Conservation (phyloP, 495 filamentous ascomycete species). For the Penicillium steckii region DNA sequence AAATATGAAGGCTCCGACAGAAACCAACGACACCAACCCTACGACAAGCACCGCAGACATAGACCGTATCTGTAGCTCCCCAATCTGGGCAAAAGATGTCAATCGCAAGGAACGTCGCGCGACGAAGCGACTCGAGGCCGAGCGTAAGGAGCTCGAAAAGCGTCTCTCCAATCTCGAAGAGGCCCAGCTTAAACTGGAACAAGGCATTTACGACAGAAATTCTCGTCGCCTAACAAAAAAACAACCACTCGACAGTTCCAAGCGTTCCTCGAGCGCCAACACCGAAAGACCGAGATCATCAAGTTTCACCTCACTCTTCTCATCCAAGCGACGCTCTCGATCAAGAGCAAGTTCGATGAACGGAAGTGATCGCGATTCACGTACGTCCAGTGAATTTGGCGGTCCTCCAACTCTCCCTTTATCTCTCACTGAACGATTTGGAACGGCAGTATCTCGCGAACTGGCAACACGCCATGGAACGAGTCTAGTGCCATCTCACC, state of each 20-base stretch:
- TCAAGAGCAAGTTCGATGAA: conserved; percentile 30
- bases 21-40: neutral
- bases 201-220: conserved; percentile 19
- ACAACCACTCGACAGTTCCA: conserved; percentile 31
- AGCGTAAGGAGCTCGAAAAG: conserved; percentile 39
- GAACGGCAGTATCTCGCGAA: conserved; percentile 34
- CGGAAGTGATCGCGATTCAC: conserved; percentile 14
- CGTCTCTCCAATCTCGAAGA: conserved; percentile 34
- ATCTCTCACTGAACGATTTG: conserved; percentile 33
- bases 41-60: neutral
- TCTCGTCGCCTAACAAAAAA: conserved; percentile 41
- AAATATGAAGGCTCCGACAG: neutral
- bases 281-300: conserved; percentile 28
- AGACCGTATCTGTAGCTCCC: conserved; percentile 14
- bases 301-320: conserved; percentile 33
- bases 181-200: conserved; percentile 20
- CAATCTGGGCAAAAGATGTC: conserved; percentile 17
- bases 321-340: conserved; percentile 32
- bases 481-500: conserved; percentile 16
- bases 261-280: conserved; percentile 34
- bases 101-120: conserved; percentile 35
- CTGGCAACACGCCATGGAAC: conserved; percentile 29
- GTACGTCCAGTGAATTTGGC: conserved; percentile 6
- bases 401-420: conserved; percentile 23
- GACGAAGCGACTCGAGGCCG: conserved; percentile 37